phyloP scores from a whole-genome alignment of 306 rosid genomes.

The Casuarina glauca region DNA sequence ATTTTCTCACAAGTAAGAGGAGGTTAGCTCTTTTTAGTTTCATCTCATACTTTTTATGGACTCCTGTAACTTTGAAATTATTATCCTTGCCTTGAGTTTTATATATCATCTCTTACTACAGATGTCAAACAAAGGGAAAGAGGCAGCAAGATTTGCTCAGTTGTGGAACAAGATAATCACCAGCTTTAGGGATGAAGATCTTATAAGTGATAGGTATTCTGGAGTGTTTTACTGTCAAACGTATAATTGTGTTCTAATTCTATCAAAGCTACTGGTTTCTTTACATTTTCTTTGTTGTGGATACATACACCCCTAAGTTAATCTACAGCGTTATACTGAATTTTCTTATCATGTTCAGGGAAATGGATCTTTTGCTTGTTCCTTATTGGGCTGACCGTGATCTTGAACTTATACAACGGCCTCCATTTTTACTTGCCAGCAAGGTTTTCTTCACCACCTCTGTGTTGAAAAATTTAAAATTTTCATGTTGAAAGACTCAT shows the following conservation, averaged over 20 bases:
- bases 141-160: slow-evolving; percentile 96
- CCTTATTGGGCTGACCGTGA: slow-evolving; percentile 97
- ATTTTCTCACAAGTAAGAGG: slow-evolving; percentile 60
- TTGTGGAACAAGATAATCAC: slow-evolving; percentile 91
- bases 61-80: slow-evolving; percentile 7
- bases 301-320: not conserved
- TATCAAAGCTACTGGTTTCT: not conserved
- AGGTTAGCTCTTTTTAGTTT: slow-evolving; percentile 34
- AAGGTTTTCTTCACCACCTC: slow-evolving; percentile 48
- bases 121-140: slow-evolving; percentile 76
- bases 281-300: not conserved
- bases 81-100: slow-evolving; percentile 10
- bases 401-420: slow-evolving; percentile 87
- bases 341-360: slow-evolving; percentile 55
- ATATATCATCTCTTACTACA: slow-evolving; percentile 26
- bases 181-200: slow-evolving; percentile 97
- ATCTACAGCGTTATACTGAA: slow-evolving; percentile 21
- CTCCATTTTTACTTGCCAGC: slow-evolving; percentile 98
- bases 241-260: slow-evolving; percentile 13
- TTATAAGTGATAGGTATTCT: slow-evolving; percentile 70
- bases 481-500: slow-evolving; percentile 17
- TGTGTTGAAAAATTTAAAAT: slow-evolving; percentile 10
- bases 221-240: not conserved
- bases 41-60: slow-evolving; percentile 15
- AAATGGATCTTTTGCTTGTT: slow-evolving; percentile 92